Evolutionary conservation across 2,329 filamentous ascomycete species (phyloP).

Genomic region (Colletotrichum musicola): DNA sequence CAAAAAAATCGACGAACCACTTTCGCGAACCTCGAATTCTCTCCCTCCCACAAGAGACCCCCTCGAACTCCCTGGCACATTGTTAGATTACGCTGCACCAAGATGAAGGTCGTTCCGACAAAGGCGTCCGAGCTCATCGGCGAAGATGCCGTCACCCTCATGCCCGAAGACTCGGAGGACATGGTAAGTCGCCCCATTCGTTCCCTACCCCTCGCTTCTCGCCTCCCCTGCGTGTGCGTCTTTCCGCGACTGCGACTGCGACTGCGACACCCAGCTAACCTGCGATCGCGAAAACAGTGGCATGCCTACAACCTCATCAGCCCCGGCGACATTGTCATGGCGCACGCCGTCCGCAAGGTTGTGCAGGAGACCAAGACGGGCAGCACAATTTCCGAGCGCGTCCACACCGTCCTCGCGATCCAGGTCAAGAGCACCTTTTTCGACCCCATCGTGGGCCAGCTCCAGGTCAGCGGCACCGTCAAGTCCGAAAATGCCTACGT

Average conservation of each 20-base stretch:
- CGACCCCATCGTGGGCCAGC: constrained; percentile 66
- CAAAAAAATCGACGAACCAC: constrained; percentile 6
- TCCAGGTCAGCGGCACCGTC: constrained; percentile 69
- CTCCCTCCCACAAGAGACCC: not conserved
- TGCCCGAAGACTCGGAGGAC: constrained; percentile 60
- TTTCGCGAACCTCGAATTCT: not conserved
- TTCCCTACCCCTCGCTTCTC: not conserved
- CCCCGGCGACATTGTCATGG: constrained; percentile 65
- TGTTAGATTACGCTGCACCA: not conserved
- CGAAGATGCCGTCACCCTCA: constrained; percentile 56
- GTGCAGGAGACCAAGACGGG: constrained; percentile 60
- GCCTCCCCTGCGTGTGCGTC: not conserved
- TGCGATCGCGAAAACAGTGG: constrained; percentile 55
- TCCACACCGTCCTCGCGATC: constrained; percentile 70
- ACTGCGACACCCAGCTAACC: constrained; percentile 5
- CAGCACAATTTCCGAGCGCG: constrained; percentile 61
- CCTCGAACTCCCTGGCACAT: too few species aligned
- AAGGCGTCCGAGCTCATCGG: constrained; percentile 53
- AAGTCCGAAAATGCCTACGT: constrained; percentile 66
- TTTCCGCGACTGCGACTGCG: not conserved
- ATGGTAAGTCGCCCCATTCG: constrained; percentile 52
- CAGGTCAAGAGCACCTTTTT: constrained; percentile 70
- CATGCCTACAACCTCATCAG: constrained; percentile 73
- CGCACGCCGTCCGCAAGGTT: constrained; percentile 69
- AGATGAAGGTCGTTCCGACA: constrained; percentile 57